Base-by-base conservation (phyloP, 768 basidiomycete species). In the Mycena galericulata region DNA sequence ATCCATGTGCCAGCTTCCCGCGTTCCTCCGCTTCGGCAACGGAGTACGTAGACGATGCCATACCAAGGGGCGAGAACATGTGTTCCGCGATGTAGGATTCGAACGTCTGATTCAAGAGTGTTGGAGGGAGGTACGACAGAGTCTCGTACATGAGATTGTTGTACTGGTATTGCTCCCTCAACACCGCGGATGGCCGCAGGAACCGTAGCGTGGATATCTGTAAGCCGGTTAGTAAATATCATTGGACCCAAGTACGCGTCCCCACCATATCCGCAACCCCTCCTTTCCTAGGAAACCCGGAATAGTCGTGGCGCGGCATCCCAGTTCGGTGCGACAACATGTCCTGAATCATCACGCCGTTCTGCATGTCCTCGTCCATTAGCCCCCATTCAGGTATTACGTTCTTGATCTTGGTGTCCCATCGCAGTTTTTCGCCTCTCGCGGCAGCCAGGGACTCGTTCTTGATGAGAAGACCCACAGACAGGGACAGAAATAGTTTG, bases 321-420 rank as follows among this genome's bases (percentile, higher is more conserved):
- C 83, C 85, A 12, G 83, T 84, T 10, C 85, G 72, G 69, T 86
- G 84, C 1, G 79, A 79, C 2, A 83, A 71, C 76, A 84, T 80
- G 71, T 86, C 83, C 43, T 82, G 79, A 9, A 86, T 54, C 24
- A 74, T 82, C 5, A 79, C 79, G 2, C 75, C 78, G 47, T 72
- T 68, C 63, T 75, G 74, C 66, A 77, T 78, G 26, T 82, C 75
- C 10, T 79, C 72, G 67, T 86, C 81, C 75, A 79, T 78, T 11
- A 85, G 67, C 7, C 71, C 71, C 82, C 84, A 85, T 57, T 82
- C 79, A 1, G 81, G 79, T 22, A 84, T 75, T 24, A 86, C 26
- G 24, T 80, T 78, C n/a, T 70, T 60, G 11, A 80, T 73, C 62
- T 80, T 83, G 0, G 82, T 82, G 5, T 72, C 78, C 83, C 84